These are phyloP conservation scores for Clavispora santaluciae DNA, from an alignment of 805 yeast genomes.

Conservation along the genomic window DNA sequence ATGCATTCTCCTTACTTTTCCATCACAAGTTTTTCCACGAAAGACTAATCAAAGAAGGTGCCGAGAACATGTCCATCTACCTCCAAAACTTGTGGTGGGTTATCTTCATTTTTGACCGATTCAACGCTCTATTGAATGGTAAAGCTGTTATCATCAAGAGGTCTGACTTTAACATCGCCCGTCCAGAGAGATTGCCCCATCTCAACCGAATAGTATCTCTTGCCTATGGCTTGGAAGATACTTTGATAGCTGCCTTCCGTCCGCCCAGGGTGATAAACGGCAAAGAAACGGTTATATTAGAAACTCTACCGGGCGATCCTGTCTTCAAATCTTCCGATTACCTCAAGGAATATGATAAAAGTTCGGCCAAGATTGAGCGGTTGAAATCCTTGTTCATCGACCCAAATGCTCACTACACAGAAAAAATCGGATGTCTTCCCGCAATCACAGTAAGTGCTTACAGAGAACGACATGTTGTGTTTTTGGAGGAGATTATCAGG, in stretches of 20 bases:
- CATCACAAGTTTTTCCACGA: conserved; percentile 16
- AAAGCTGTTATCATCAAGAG: conserved; percentile 14
- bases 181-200: conserved; percentile 9
- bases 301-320: conserved; percentile 11
- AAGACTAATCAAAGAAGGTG: conserved; percentile 8
- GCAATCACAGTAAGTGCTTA: conserved; percentile 8
- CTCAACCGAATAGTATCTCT: conserved; percentile 9
- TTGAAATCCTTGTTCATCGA: background rate
- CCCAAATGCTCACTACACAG: background rate
- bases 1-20: conserved; percentile 16
- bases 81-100: conserved; percentile 19
- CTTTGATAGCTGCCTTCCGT: conserved; percentile 12
- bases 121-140: conserved; percentile 13
- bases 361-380: conserved; percentile 3
- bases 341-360: conserved; percentile 7
- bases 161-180: conserved; percentile 13
- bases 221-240: conserved; percentile 14
- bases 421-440: conserved; percentile 7
- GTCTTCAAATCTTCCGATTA: conserved; percentile 8
- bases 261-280: conserved; percentile 7
- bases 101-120: conserved; percentile 16
- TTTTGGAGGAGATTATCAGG: conserved; percentile 11
- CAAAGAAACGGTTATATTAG: conserved; percentile 2
- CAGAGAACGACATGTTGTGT: conserved; percentile 11
- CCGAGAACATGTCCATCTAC: conserved; percentile 10